phyloP scores from a whole-genome alignment of 768 basidiomycete species.

The Mycena filopes region DNA sequence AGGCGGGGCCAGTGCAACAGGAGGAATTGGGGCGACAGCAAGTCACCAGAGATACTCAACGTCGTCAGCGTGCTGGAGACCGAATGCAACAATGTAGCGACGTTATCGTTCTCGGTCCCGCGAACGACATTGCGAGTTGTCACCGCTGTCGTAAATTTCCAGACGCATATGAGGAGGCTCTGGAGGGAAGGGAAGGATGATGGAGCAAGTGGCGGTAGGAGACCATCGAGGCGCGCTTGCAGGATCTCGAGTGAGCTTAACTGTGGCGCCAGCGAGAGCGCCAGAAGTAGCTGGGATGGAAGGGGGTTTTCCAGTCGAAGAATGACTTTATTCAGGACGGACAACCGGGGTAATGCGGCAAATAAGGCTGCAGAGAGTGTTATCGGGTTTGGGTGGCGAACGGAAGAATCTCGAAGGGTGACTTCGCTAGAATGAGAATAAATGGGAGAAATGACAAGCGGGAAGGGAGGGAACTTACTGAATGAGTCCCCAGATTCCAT shows the following conservation, averaged over 20 bases:
- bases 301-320: background rate
- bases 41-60: constrained; percentile 5
- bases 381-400: background rate
- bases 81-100: background rate
- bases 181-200: constrained; percentile 5
- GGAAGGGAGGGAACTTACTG: background rate
- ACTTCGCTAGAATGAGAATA: background rate
- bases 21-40: background rate
- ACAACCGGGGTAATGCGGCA: background rate
- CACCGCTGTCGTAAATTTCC: background rate
- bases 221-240: background rate
- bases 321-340: background rate
- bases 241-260: background rate
- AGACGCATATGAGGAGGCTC: background rate
- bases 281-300: background rate
- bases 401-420: background rate
- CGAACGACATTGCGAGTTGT: background rate
- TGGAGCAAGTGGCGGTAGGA: background rate
- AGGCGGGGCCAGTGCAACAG: background rate
- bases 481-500: background rate
- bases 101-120: background rate
- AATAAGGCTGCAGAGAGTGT: background rate
- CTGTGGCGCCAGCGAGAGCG: background rate
- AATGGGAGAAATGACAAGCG: background rate
- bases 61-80: background rate